Base-by-base conservation (phyloP, 2,329 filamentous ascomycete genomes). In the Stachybotrys elegans region DNA sequence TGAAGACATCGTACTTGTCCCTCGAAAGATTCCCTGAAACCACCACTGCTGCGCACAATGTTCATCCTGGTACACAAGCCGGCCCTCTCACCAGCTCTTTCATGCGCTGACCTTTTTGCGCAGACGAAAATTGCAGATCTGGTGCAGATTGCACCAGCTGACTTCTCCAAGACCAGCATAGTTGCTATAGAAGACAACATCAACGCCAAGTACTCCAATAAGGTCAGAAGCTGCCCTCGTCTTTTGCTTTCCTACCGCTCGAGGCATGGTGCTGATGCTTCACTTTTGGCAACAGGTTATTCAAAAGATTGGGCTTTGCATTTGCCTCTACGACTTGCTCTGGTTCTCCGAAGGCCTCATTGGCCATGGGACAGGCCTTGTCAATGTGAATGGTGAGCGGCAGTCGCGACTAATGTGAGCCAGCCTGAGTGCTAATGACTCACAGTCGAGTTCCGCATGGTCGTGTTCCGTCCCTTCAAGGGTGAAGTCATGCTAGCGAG, bases 381-480 rank as follows among this genome's bases (percentile, higher is more conserved):
- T 95, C 40, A 95, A 97, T 57, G 88, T 97, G 36, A 97, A 97
- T 61, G 87, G 89, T 90, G 72, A 46, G 68, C 48, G 6, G 3
- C n/a, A 34, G 8, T 16, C 19, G 9, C 19, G 17, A 34, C 44
- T 43, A 31, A 25, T 29, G 6, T 13, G n/a, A 34, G 23, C 23
- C 3, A 20, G 3, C 22, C 17, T 12, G n/a, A n/a, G 1, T 35
- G 17, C 22, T 20, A 8, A 19, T 19, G 29, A 19, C 14, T 12
- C 6, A 13, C 51, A 93, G 92, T 95, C 40, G 90, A 95, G 62
- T 98, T 97, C 59, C 86, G 90, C 19, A 75, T 98, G 59, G 76
- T 96, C 16, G 90, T 98, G 22, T 98, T 97, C 65, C 83, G 93
- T 20, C 93, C 93, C 0, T 97, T 96, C 72, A 95, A 95, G 61